phyloP scores from a whole-genome alignment of 139 green algal genomes.

The Astrephomene gubernaculifera region DNA sequence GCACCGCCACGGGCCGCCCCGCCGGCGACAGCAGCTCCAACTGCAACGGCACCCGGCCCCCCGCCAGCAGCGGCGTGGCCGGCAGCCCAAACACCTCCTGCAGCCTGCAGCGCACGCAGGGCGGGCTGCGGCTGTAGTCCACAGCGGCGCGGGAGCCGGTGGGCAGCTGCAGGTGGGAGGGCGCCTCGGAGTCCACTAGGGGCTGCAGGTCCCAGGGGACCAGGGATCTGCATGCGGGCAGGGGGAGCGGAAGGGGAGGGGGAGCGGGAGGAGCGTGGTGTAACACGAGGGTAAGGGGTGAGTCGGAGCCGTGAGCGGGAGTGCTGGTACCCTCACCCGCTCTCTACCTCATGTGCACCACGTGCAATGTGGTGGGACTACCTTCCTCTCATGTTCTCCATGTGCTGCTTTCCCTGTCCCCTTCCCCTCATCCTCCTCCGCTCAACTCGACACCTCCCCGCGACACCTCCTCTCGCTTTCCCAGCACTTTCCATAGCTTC shows the following conservation, averaged over 20 bases:
- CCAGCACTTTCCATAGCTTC: no score
- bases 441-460: no score
- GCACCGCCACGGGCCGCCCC: constrained; percentile 54
- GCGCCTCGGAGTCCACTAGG: constrained; percentile 56
- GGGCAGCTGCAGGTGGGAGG: constrained; percentile 55
- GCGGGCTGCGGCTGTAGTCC: constrained; percentile 51
- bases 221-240: constrained; percentile 5
- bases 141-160: constrained; percentile 49
- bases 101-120: constrained; percentile 31
- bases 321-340: no score
- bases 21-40: constrained; percentile 69
- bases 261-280: background rate
- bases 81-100: constrained; percentile 71
- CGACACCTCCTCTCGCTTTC: no score
- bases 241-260: background rate
- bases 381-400: no score
- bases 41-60: constrained; percentile 49
- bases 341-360: no score
- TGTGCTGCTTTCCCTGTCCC: no score
- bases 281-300: no score
- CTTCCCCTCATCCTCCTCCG: no score
- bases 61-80: constrained; percentile 58
- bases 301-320: no score
- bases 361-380: no score
- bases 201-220: constrained; percentile 48